Evolutionary conservation across 2,329 filamentous ascomycete species (phyloP).

Genomic region (Eutypa lata): DNA sequence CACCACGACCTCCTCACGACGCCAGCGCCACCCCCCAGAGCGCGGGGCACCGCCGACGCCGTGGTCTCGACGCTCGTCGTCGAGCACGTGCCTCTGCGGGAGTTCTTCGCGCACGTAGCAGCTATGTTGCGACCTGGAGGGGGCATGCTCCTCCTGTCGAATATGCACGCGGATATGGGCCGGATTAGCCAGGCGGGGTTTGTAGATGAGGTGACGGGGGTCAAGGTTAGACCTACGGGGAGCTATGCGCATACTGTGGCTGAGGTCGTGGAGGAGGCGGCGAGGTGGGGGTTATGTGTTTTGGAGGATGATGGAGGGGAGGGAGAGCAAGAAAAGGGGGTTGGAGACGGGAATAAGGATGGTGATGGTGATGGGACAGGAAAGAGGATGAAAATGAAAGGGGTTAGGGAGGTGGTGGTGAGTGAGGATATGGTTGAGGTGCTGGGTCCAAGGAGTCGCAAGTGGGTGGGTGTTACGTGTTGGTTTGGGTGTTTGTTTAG

Average conservation of each 20-base stretch:
- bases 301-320: conserved; percentile 30
- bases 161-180: conserved; percentile 68
- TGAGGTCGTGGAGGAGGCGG: conserved; percentile 50
- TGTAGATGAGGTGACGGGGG: conserved; percentile 45
- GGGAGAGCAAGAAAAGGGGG: conserved; percentile 23
- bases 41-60: conserved; percentile 32
- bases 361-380: conserved; percentile 22
- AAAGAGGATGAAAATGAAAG: neutral
- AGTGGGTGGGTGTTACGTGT: conserved; percentile 58
- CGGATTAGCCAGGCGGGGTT: conserved; percentile 59
- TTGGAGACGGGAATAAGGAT: conserved; percentile 17
- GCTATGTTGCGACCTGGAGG: conserved; percentile 44
- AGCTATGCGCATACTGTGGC: conserved; percentile 55
- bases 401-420: conserved; percentile 40
- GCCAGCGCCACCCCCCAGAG: conserved; percentile 16
- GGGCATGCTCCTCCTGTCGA: conserved; percentile 48
- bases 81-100: conserved; percentile 55
- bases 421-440: conserved; percentile 53
- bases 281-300: conserved; percentile 40
- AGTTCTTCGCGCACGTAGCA: conserved; percentile 46
- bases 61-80: conserved; percentile 61
- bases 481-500: conserved; percentile 52
- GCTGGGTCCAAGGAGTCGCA: conserved; percentile 58
- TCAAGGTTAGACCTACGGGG: conserved; percentile 56
- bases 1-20: conserved; percentile 37